Percentiles rank a stretch among this genome's conserved stretches.
phyloP scores from a whole-genome alignment of 768 basidiomycete genomes.

The Favolaschia claudopus region DNA sequence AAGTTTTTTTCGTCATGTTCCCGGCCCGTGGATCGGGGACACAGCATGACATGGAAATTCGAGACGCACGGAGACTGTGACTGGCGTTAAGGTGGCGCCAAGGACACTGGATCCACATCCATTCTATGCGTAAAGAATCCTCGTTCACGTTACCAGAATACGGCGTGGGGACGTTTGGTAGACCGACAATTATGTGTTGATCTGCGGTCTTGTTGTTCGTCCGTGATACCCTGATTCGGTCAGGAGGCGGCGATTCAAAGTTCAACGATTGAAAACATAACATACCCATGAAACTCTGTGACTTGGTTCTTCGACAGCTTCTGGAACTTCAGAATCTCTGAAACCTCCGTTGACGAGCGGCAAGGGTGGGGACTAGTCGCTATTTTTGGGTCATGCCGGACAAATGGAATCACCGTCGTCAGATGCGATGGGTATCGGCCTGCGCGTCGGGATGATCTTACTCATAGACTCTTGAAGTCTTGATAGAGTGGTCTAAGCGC shows the following conservation, averaged over 20 bases:
- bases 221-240: background rate
- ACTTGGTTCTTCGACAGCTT: background rate
- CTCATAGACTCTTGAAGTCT: too few relatives aligned
- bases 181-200: background rate
- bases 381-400: conserved; percentile 11
- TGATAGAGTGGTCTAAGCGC: too few relatives aligned
- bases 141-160: background rate
- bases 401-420: too few relatives aligned
- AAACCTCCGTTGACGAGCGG: conserved; percentile 12
- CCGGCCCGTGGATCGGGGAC: conserved; percentile 14
- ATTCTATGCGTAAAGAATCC: background rate
- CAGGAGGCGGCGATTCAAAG: conserved; percentile 9
- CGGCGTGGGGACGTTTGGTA: background rate
- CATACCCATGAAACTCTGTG: too few relatives aligned
- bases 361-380: background rate
- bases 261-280: too few relatives aligned
- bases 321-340: too few relatives aligned
- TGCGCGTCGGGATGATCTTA: too few relatives aligned
- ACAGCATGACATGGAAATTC: conserved; percentile 6
- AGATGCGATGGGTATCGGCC: too few relatives aligned
- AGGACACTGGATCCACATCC: conserved; percentile 9
- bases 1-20: conserved; percentile 8
- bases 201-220: background rate
- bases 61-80: background rate
- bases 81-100: conserved; percentile 1